Evolutionary conservation across 352 stramenopile genomes (phyloP), one percentile per base, ranked within the genome.

Genomic region (Achlya hypogyna): DNA sequence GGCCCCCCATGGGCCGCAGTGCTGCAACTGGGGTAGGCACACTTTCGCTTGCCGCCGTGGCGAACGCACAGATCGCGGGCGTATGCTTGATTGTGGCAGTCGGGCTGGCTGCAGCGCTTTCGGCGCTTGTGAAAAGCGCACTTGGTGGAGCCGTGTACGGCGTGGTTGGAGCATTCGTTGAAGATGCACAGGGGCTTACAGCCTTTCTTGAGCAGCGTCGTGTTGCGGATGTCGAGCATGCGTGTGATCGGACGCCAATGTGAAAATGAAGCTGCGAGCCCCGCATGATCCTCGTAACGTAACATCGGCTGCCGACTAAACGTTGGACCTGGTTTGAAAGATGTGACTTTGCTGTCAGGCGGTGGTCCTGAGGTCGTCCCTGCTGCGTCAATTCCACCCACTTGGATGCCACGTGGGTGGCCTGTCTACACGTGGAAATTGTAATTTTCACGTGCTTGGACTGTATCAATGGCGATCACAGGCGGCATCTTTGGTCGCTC

Each of bases 51-150:
- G 5, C 51, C 51, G 12, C 51, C 51, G 31, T 59, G 51, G 25
- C 51, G 51, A 9, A 31, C 51, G 18, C 51, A 59, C 9, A 34
- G 25, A n/a, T 40, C 22, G 16, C 51, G 51, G 4, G 51, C 51
- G 51, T 59, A 59, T n/a, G 29, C 51, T 59, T 59, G 51, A 28
- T 59, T 59, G 51, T n/a, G 14, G 51, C 51, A 59, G 22, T 63
- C 16, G 53, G n/a, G 18, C 12, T 49, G 14, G 32, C 20, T 43
- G 35, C 53, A 63, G 18, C 28, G 28, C 14, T n/a, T 25, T 47
- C 53, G 28, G 32, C 35, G 53, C 25, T 49, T 23, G 18, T 63
- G 53, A 20, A 63, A 28, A 27, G 35, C 29, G 29, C 53, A 63
- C 18, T 63, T 63, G 25, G 25, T 43, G 22, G 53, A 63, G 18